Percentiles rank a stretch among this genome's conserved stretches.
Evolutionary conservation across 805 yeast species (phyloP).

Genomic region (Wickerhamomyces mucosus): DNA sequence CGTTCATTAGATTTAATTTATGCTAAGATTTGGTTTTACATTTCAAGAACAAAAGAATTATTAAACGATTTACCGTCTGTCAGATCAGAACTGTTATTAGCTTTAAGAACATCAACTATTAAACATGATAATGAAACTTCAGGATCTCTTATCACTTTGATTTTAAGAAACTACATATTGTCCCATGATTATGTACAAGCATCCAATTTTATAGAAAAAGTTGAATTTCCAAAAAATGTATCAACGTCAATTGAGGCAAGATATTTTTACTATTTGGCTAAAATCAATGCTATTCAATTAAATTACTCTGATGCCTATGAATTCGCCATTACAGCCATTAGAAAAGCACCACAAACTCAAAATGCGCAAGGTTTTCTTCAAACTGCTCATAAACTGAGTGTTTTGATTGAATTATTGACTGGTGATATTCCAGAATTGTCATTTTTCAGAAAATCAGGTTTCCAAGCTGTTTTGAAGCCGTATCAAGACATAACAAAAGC

Average conservation of each 20-base stretch:
- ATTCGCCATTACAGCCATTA: conserved; percentile 84
- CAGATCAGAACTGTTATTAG: conserved; percentile 61
- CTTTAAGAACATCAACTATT: conserved; percentile 79
- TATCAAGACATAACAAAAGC: conserved; percentile 85
- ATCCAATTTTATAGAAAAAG: conserved; percentile 77
- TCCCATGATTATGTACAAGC: conserved; percentile 83
- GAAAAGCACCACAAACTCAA: conserved; percentile 90
- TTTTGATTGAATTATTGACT: conserved; percentile 83
- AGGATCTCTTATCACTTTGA: conserved; percentile 77
- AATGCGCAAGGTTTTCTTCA: conserved; percentile 83
- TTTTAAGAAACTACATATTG: conserved; percentile 70
- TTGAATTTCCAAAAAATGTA: conserved; percentile 79
- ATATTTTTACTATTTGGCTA: conserved; percentile 85
- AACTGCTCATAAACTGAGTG: conserved; percentile 78
- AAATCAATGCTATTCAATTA: conserved; percentile 82
- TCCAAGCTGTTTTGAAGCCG: conserved; percentile 59
- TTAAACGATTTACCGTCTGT: conserved; percentile 40
- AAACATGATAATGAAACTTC: conserved; percentile 90
- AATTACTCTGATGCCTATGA: conserved; percentile 89
- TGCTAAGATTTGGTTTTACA: conserved; percentile 91
- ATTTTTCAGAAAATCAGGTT: conserved; percentile 56
- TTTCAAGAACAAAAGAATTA: conserved; percentile 69
- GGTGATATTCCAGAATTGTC: conserved; percentile 94
- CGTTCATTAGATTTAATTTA: conserved; percentile 78
- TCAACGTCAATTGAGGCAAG: conserved; percentile 86